Evolutionary conservation across 139 green algal species (phyloP).

Genomic region (Picochlorum sp.): DNA sequence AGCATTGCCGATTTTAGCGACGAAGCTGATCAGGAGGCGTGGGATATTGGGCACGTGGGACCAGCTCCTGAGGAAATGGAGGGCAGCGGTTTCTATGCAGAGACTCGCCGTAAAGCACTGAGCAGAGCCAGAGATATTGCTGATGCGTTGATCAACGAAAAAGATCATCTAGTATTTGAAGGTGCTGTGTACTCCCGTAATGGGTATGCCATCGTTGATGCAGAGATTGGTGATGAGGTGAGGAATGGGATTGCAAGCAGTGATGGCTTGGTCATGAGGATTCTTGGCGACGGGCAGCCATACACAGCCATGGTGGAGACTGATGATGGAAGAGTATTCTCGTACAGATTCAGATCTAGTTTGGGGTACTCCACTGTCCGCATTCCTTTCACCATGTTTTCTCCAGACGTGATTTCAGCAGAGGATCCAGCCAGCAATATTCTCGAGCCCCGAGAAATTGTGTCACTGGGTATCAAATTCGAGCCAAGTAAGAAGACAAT

Average conservation of each 20-base stretch:
- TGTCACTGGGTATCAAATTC: slow-evolving; percentile 42
- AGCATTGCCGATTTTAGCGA: slow-evolving; percentile 40
- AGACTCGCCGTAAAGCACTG: slow-evolving; percentile 8
- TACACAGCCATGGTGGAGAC: slow-evolving; percentile 66
- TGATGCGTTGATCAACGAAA: slow-evolving; percentile 25
- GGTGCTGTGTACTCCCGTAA: slow-evolving; percentile 46
- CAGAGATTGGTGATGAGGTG: slow-evolving; percentile 10
- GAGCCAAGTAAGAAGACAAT: slow-evolving; percentile 27
- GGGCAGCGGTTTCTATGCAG: slow-evolving; percentile 4
- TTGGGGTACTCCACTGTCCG: slow-evolving; percentile 56
- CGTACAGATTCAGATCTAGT: slow-evolving; percentile 52
- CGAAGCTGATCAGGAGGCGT: slow-evolving; percentile 21
- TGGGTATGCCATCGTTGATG: slow-evolving; percentile 38
- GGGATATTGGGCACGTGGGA: slow-evolving; percentile 38
- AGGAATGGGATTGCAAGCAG: slow-evolving; percentile 24
- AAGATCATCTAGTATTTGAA: slow-evolving; percentile 49
- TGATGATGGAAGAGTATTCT: slow-evolving; percentile 38
- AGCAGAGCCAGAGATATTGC: slow-evolving; percentile 14
- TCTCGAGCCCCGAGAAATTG: slow-evolving; percentile 21
- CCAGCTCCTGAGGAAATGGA: slow-evolving; percentile 6
- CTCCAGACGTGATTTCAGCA: slow-evolving; percentile 33
- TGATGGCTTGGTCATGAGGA: slow-evolving; percentile 74
- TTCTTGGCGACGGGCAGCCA: slow-evolving; percentile 68
- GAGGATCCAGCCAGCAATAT: neutral
- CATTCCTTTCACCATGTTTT: slow-evolving; percentile 80